phyloP scores from a whole-genome alignment of 192 early-diverging fungal species.

The Powellomyces hirtus region DNA sequence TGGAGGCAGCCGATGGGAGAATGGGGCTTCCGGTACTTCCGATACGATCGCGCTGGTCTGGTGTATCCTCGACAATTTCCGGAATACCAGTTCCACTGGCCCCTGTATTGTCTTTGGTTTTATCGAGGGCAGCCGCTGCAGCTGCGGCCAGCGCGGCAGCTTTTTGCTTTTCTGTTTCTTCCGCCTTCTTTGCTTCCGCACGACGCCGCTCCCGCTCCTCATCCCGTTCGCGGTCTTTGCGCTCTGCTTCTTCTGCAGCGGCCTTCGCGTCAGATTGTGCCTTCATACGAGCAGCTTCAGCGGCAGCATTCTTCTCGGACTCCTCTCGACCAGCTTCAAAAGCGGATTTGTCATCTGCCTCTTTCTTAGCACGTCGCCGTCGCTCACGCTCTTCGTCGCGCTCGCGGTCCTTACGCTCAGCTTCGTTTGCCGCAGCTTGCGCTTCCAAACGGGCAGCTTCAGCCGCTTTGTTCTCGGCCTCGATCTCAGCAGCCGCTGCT shows the following conservation, averaged over 20 bases:
- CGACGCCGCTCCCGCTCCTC: conserved; percentile 8
- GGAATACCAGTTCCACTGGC: no score
- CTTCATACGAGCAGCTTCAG: background rate
- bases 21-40: no score
- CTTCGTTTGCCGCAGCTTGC: conserved; percentile 4
- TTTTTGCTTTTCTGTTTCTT: background rate
- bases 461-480: background rate
- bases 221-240: conserved; percentile 19
- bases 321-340: background rate
- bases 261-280: conserved; percentile 3
- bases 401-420: conserved; percentile 15
- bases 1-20: no score
- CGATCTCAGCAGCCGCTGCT: background rate
- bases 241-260: conserved; percentile 9
- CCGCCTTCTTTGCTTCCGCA: background rate
- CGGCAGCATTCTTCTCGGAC: background rate
- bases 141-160: background rate
- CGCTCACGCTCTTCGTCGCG: conserved; percentile 25
- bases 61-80: no score
- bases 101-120: no score
- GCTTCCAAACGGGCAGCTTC: background rate
- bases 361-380: background rate
- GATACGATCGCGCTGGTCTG: no score
- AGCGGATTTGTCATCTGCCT: background rate
- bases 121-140: no score